Evolutionary conservation across 495 filamentous ascomycete genomes (phyloP).

Genomic region (Geopyxis carbonaria): DNA sequence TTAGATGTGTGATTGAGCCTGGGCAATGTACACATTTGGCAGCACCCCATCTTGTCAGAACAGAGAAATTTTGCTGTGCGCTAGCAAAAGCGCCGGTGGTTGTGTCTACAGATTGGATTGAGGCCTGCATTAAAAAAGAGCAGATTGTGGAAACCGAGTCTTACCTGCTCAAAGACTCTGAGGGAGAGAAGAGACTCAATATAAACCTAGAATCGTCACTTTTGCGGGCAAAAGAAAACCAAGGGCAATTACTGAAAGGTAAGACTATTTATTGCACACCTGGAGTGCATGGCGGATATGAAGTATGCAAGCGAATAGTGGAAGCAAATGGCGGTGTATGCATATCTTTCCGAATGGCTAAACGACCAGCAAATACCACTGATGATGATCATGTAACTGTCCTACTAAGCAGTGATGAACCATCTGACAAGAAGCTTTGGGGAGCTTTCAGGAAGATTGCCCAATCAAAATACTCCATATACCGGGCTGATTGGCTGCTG

Average conservation of each 20-base stretch:
- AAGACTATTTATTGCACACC: constrained; percentile 67
- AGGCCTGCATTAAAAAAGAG: constrained; percentile 46
- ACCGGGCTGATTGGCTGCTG: constrained; percentile 73
- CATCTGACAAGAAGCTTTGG: constrained; percentile 62
- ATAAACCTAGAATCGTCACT: constrained; percentile 50
- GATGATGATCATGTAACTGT: constrained; percentile 51
- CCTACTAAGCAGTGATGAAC: constrained; percentile 45
- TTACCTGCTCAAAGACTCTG: constrained; percentile 50
- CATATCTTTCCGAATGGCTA: constrained; percentile 41
- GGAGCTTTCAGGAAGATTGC: constrained; percentile 62
- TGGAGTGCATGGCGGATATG: constrained; percentile 58
- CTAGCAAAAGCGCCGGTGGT: constrained; percentile 61
- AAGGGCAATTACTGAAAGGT: constrained; percentile 50
- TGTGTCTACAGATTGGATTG: constrained; percentile 60
- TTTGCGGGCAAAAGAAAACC: constrained; percentile 52
- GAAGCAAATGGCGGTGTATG: constrained; percentile 76
- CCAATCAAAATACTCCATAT: constrained; percentile 49
- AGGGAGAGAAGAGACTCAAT: constrained; percentile 49
- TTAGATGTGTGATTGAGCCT: constrained; percentile 58
- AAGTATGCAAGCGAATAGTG: constrained; percentile 68
- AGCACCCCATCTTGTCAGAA: constrained; percentile 70
- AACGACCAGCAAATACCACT: constrained; percentile 13
- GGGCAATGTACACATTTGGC: constrained; percentile 69
- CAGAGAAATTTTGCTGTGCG: constrained; percentile 79
- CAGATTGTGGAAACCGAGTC: constrained; percentile 40